Evolutionary conservation across 495 filamentous ascomycete species (phyloP).

Genomic region (Copromyces sp.): DNA sequence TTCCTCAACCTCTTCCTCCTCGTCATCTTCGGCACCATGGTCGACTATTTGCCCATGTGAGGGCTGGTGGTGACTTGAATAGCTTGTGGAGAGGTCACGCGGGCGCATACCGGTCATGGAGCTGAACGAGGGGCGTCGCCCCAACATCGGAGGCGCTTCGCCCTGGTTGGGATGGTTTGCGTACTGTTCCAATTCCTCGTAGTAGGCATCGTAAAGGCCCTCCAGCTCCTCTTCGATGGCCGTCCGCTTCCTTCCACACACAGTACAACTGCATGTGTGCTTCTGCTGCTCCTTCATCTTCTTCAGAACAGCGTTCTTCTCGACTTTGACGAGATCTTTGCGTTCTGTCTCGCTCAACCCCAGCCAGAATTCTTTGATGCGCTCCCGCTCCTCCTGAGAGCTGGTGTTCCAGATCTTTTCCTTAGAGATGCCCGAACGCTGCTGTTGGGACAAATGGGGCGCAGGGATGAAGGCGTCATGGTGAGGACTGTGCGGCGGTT

Average conservation of each 20-base stretch:
- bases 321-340: conserved; percentile 88
- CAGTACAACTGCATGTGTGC: conserved; percentile 95
- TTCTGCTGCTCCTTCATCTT: conserved; percentile 99
- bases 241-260: conserved; percentile 91
- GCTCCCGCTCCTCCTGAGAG: conserved; percentile 82
- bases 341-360: conserved; percentile 91
- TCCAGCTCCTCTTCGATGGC: conserved; percentile 98
- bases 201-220: conserved; percentile 98
- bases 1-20: conserved; percentile 38
- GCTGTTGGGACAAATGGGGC: conserved; percentile 20
- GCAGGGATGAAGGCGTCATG: conserved; percentile 14
- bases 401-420: conserved; percentile 97
- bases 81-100: conserved; percentile 36
- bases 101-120: conserved; percentile 43
- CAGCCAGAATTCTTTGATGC: conserved; percentile 98
- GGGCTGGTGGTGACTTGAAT: conserved; percentile 36
- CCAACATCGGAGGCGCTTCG: conserved; percentile 51
- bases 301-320: conserved; percentile 93
- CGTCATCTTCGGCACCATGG: conserved; percentile 52
- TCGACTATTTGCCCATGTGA: conserved; percentile 46
- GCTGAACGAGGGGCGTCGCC: conserved; percentile 47
- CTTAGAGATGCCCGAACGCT: conserved; percentile 44
- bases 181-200: conserved; percentile 94
- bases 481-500: conserved; percentile 2
- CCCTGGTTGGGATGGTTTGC: conserved; percentile 75